Conservation (phyloP, 106 monocot genomes). For the Dactylorhiza incarnata region DNA sequence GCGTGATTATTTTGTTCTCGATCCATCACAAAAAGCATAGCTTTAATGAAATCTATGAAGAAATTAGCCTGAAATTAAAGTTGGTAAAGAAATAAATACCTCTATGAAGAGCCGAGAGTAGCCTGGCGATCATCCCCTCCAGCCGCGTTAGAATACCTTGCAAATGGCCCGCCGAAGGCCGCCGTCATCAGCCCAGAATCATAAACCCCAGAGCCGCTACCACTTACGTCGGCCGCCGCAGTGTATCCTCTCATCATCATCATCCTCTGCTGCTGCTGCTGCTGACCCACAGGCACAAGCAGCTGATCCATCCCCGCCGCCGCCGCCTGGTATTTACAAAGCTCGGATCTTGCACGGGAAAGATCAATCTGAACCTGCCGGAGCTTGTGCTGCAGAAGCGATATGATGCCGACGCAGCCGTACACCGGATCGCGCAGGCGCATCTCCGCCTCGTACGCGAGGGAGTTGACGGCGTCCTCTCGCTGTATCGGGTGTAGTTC, state of each 20-base stretch:
- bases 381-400: constrained; percentile 76
- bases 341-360: constrained; percentile 48
- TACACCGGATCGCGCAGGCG: constrained; percentile 75
- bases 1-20: too few relatives aligned
- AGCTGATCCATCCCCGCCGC: background rate
- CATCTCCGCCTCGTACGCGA: constrained; percentile 85
- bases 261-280: constrained; percentile 1
- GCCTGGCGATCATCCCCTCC: background rate
- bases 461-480: constrained; percentile 84
- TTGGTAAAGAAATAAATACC: background rate
- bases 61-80: too few relatives aligned
- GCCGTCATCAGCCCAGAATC: background rate
- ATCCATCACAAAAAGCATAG: too few relatives aligned
- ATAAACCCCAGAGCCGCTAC: background rate
- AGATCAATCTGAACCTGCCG: constrained; percentile 77
- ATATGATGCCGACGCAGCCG: constrained; percentile 86
- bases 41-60: too few relatives aligned
- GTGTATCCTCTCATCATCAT: background rate
- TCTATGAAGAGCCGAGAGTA: background rate
- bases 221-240: background rate
- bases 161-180: background rate
- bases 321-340: constrained; percentile 45
- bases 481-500: constrained; percentile 60
- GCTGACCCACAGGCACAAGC: background rate
- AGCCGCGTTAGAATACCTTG: background rate